Base-by-base conservation (phyloP, 257 asterid genomes). In the Fraxinus anomala region DNA sequence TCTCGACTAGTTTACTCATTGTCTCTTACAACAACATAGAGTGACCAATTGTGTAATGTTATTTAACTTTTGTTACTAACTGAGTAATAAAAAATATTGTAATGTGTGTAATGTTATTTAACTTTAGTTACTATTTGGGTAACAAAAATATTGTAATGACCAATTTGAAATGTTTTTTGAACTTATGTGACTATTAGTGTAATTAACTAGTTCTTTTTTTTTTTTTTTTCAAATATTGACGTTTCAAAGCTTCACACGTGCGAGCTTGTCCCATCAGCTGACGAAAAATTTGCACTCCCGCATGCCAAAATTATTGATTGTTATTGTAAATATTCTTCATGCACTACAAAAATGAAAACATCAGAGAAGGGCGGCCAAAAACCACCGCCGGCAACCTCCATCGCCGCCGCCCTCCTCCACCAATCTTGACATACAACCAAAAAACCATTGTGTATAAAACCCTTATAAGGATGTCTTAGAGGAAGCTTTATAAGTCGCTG, bases 401-500 rank as follows among this genome's bases (percentile, higher is more conserved):
- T 7, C 65, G 56, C 72, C 14, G 74, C 70, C 77, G 63, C 13
- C 11, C 16, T 11, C 31, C 73, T 11, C 47, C 75, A 69, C 80
- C 68, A 17, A 63, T 16, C 26, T 39, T 68, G 47, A 36, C 33
- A 5, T 1, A 68, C 30, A 71, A 42, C 44, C 19, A n/a, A 59
- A 70, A 40, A 34, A 51, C 37, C 49, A n/a, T 70, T 8, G 65
- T 63, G 11, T 63, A 26, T 9, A 26, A 9, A 26, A 63, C 36
- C 36, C 6, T 3, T 63, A 63, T 2, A 63, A 61, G 34, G 1
- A 23, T 66, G 76, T 37, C 51, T 68, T 26, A 76, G 30, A 16
- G 73, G 80, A 75, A 79, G 42, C 68, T 74, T 84, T 74, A 30
- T 69, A 13, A 68, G 85, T 74, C 75, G 83, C 73, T 87, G 81